A percentile compares a stretch with the other conserved stretches of the same genome.
phyloP scores from a whole-genome alignment of 2,329 filamentous ascomycete genomes.

The Trichoderma arundinaceum region DNA sequence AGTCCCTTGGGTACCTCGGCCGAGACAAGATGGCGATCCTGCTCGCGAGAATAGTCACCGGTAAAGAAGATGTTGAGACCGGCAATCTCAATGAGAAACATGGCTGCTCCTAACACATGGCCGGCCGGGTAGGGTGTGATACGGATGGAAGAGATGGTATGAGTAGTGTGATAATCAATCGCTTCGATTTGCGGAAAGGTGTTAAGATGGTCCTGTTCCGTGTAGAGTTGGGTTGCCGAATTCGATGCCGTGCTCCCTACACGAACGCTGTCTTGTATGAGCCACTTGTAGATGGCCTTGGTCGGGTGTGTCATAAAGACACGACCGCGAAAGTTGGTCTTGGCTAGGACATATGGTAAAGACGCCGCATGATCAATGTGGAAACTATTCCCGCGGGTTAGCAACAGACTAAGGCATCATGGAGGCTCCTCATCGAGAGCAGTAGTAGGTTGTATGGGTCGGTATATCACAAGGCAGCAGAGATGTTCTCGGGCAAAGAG shows the following conservation, averaged over 20 bases:
- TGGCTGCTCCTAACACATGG: constrained; percentile 96
- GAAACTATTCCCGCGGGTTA: constrained; percentile 67
- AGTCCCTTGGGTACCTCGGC: constrained; percentile 87
- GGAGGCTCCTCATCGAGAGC: constrained; percentile 26
- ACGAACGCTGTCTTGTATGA: constrained; percentile 94
- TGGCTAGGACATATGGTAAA: constrained; percentile 94
- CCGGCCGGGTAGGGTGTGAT: constrained; percentile 97
- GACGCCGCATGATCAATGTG: constrained; percentile 98
- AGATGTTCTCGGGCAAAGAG: constrained; percentile 20
- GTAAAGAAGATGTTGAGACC: constrained; percentile 97
- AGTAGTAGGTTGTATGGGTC: constrained; percentile 3
- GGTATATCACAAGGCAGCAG: constrained; percentile 31
- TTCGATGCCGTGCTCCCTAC: constrained; percentile 76
- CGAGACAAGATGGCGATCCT: constrained; percentile 93
- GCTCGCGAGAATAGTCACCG: constrained; percentile 94
- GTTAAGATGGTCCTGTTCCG: constrained; percentile 90
- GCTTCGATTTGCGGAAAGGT: constrained; percentile 95
- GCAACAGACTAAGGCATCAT: constrained; percentile 30
- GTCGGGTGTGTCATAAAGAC: constrained; percentile 99
- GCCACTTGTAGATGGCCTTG: constrained; percentile 99
- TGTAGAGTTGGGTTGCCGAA: constrained; percentile 78
- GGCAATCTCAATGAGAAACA: constrained; percentile 98
- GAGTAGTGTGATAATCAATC: constrained; percentile 97
- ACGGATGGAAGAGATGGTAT: constrained; percentile 93
- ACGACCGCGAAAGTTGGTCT: constrained; percentile 95